These are phyloP conservation scores for Calonectria leucothoes DNA, from an alignment of 2,329 filamentous ascomycete genomes.

Conservation along the genomic window DNA sequence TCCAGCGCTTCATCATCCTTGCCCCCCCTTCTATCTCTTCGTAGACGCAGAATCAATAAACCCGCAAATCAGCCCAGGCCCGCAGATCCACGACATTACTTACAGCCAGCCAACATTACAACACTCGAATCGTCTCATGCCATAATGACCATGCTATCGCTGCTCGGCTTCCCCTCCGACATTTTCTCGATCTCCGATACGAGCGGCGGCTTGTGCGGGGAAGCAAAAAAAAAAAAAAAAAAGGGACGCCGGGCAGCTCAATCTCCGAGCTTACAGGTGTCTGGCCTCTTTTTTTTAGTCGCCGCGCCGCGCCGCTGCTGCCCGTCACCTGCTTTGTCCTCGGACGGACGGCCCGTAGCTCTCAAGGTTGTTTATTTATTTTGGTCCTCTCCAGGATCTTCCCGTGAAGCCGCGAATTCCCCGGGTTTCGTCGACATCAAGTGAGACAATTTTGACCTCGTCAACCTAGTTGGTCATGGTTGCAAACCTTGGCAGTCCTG, in stretches of 20 bases:
- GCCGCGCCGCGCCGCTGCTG: slow-evolving; percentile 3
- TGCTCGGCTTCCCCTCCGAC: slow-evolving; percentile 40
- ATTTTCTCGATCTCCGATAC: slow-evolving; percentile 29
- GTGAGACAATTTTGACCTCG: background rate
- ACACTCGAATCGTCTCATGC: background rate
- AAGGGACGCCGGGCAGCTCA: slow-evolving; percentile 28
- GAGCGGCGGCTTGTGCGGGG: slow-evolving; percentile 27
- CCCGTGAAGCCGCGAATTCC: slow-evolving; percentile 17
- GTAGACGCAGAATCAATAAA: slow-evolving; percentile 1
- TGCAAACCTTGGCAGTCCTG: background rate
- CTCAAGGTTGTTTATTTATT: slow-evolving; percentile 11
- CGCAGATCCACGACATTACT: background rate
- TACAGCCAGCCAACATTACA: background rate
- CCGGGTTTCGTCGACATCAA: background rate
- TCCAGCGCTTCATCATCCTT: background rate
- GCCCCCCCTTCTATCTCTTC: background rate
- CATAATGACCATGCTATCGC: slow-evolving; percentile 29
- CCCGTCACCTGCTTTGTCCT: background rate
- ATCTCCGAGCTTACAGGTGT: slow-evolving; percentile 25
- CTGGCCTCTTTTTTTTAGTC: slow-evolving; percentile 1
- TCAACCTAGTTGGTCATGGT: background rate
- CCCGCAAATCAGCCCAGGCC: slow-evolving; percentile 14
- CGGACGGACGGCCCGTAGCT: slow-evolving; percentile 17
- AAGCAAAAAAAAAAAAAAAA: slow-evolving; percentile 27
- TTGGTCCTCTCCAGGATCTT: background rate